phyloP scores from a whole-genome alignment of 2,329 filamentous ascomycete genomes.

The Diaporthe sp. region DNA sequence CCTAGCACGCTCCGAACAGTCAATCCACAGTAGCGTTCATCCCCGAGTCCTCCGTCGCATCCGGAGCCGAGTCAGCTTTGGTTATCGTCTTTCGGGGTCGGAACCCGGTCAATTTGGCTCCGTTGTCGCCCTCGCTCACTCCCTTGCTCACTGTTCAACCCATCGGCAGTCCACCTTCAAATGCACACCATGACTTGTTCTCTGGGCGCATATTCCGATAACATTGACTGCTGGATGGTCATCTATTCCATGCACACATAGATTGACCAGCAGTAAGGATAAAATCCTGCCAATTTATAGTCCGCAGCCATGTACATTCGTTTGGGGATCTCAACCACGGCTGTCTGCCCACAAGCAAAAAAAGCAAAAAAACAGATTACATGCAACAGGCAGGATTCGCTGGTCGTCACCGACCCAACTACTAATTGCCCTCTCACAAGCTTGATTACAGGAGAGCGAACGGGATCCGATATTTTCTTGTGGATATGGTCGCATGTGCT shows the following conservation, averaged over 20 bases:
- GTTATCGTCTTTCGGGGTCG: neutral
- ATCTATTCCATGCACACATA: too few relatives aligned
- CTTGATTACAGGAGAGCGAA: conserved; percentile 27
- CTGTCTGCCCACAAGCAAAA: too few relatives aligned
- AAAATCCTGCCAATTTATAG: too few relatives aligned
- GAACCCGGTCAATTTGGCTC: neutral
- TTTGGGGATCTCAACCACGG: too few relatives aligned
- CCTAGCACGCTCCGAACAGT: neutral
- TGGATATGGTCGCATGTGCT: conserved; percentile 27
- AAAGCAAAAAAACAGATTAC: neutral
- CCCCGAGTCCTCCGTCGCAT: neutral
- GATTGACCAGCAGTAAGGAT: too few relatives aligned
- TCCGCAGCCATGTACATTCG: too few relatives aligned
- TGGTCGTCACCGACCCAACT: conserved; percentile 28
- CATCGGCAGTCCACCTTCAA: neutral
- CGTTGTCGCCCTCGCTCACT: neutral
- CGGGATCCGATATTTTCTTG: conserved; percentile 28
- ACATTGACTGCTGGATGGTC: too few relatives aligned
- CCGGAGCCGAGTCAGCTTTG: conserved; percentile 3
- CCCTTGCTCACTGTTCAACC: neutral
- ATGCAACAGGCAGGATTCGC: conserved; percentile 31
- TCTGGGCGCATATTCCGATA: too few relatives aligned
- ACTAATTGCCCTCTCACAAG: conserved; percentile 28
- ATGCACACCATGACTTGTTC: fast-evolving
- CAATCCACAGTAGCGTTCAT: too few relatives aligned